Evolutionary conservation across 2,329 filamentous ascomycete genomes (phyloP), one percentile per base, ranked within the genome.

Genomic region (Eutypella sp.): DNA sequence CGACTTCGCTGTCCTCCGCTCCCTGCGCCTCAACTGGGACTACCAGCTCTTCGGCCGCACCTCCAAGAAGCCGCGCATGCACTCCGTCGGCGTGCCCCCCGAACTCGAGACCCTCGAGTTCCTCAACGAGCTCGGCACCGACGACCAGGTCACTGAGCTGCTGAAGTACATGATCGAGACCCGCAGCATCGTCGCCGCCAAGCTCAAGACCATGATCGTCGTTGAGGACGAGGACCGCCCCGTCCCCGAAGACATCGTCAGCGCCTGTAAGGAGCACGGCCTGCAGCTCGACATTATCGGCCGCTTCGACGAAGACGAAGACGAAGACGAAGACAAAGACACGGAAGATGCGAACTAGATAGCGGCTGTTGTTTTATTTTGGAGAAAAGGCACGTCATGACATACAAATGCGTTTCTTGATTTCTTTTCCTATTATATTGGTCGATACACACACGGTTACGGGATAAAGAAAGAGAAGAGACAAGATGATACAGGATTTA

Each of bases 1-100:
- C 6, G 69, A 73, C 7, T 76, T 75, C 29, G 59, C 57, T 4
- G 56, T 56, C 0, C 63, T 75, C 18, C 70, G 63, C 40, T 65
- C 64, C 0, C 57, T 76, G 6, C 64, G 67, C 24, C 40, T 76
- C 22, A 71, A 70, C 49, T 71, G 68, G 67, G 73, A 75, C 52
- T 70, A 71, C 37, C 73, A 76, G 49, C 67, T 76, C 1, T 74
- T 74, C 27, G 73, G 73, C 13, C 65, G 64, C 41, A 63, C 68
- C 0, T 66, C 67, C n/a, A 67, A 65, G 48, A 70, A 68, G 46
- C 70, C 73, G 4, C 62, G 73, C 4, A 50, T 75, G 40, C 64
- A 71, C 45, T 74, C 71, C 0, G 71, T 75, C 15, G 73, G 71
- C 11, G 55, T 76, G 16, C 72, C 73, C 2, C 71, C 71, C 1